Percentiles rank a stretch among this genome's conserved stretches.
Evolutionary conservation across 2,329 filamentous ascomycete species (phyloP).

Genomic region (Ceratocystis harringtonii): DNA sequence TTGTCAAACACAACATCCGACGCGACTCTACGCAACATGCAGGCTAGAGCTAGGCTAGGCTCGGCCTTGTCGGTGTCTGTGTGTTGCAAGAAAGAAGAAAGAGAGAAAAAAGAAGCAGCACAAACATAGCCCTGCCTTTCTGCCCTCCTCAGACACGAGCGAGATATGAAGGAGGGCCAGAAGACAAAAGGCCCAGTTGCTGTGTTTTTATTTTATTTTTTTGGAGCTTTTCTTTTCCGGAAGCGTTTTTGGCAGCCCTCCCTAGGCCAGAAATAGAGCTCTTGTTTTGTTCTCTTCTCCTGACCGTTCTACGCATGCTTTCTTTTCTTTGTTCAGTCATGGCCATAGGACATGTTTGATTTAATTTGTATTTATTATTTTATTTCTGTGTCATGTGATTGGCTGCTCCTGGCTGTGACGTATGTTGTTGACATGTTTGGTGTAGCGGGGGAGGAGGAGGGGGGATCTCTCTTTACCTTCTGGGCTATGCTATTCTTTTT

Average conservation of each 20-base stretch:
- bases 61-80: not conserved
- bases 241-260: not conserved
- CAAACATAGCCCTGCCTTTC: not conserved
- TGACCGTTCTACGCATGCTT: not conserved
- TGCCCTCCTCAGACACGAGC: not conserved
- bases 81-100: not conserved
- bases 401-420: not conserved
- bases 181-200: not conserved
- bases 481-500: too few relatives aligned
- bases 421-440: not conserved
- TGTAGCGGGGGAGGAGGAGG: not conserved
- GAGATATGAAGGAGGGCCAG: not conserved
- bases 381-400: not conserved
- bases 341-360: not conserved
- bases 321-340: not conserved
- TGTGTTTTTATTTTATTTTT: not conserved
- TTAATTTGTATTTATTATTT: not conserved
- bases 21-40: too few relatives aligned
- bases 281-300: not conserved
- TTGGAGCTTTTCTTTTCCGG: not conserved
- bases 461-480: too few relatives aligned
- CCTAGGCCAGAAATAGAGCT: not conserved
- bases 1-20: too few relatives aligned
- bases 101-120: not conserved
- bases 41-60: not conserved